Percentiles rank a stretch among this genome's conserved stretches.
phyloP scores from a whole-genome alignment of 176 grass and related monocot species.

The Thalia dealbata region DNA sequence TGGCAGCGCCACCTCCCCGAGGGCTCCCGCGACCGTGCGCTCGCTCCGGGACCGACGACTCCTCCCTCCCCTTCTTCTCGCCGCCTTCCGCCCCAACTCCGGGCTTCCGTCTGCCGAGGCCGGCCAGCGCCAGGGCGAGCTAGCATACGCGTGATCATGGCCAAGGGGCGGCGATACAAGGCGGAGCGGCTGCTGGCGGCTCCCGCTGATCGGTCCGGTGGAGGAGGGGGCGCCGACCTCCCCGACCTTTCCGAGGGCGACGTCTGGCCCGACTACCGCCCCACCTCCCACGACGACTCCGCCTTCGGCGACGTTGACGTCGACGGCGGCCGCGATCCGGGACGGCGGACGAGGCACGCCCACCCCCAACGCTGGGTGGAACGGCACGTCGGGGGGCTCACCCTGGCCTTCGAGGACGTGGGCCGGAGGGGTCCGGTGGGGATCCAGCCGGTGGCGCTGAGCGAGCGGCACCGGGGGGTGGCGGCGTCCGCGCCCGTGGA shows the following conservation, averaged over 20 bases:
- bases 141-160: background rate
- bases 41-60: too few relatives aligned
- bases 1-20: too few relatives aligned
- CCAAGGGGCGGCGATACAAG: background rate
- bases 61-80: too few relatives aligned
- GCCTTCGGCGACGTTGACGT: background rate
- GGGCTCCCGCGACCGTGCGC: too few relatives aligned
- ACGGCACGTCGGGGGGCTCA: background rate
- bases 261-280: background rate
- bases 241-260: background rate
- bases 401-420: background rate
- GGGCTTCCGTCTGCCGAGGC: too few relatives aligned
- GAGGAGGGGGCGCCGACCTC: background rate
- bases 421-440: background rate
- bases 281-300: background rate
- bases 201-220: background rate
- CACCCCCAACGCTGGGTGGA: background rate
- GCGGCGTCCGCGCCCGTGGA: slow-evolving; percentile 22
- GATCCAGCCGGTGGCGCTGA: background rate
- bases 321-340: background rate
- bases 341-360: background rate
- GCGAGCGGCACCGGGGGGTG: background rate
- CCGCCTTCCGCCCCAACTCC: too few relatives aligned
- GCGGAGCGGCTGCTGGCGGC: background rate
- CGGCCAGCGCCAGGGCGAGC: too few relatives aligned